These are phyloP conservation scores for Niveomyces coronatus DNA, from an alignment of 2,329 filamentous ascomycete genomes.

Conservation along the genomic window DNA sequence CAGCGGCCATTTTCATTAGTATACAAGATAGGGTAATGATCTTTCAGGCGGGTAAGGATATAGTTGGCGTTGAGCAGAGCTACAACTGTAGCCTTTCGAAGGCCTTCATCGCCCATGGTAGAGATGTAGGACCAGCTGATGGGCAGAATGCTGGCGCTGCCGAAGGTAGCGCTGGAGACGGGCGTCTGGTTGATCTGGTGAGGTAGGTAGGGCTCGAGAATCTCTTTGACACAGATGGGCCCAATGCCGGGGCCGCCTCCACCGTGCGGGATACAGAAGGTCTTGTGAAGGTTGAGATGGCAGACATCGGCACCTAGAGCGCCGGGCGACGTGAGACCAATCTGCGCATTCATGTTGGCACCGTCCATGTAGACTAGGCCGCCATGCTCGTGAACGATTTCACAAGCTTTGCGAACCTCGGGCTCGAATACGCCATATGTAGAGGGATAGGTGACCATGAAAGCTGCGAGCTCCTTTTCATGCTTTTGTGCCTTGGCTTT, in stretches of 20 bases:
- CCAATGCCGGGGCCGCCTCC: constrained; percentile 90
- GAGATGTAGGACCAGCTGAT: constrained; percentile 95
- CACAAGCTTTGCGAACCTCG: constrained; percentile 71
- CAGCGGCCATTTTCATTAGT: constrained; percentile 81
- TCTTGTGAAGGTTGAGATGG: constrained; percentile 97
- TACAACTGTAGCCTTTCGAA: constrained; percentile 83
- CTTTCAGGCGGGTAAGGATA: constrained; percentile 76
- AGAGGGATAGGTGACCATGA: constrained; percentile 95
- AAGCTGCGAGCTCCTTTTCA: constrained; percentile 73
- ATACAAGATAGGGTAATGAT: constrained; percentile 86
- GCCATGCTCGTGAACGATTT: constrained; percentile 76
- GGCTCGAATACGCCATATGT: constrained; percentile 95
- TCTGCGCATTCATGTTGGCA: constrained; percentile 97
- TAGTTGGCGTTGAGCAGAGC: constrained; percentile 97
- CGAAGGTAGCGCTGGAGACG: constrained; percentile 74
- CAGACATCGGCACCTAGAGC: constrained; percentile 95
- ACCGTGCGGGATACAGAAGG: constrained; percentile 95
- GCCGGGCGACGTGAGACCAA: constrained; percentile 86
- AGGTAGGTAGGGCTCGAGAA: constrained; percentile 68
- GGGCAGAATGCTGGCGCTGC: constrained; percentile 82
- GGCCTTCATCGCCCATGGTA: constrained; percentile 73
- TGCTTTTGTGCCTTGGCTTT: constrained; percentile 84
- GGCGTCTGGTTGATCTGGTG: constrained; percentile 25
- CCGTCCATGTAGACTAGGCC: constrained; percentile 98
- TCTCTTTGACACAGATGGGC: constrained; percentile 81